These are phyloP conservation scores for Sideroxylon spinosum DNA, from an alignment of 179 eudicot genomes.

Conservation along the genomic window DNA sequence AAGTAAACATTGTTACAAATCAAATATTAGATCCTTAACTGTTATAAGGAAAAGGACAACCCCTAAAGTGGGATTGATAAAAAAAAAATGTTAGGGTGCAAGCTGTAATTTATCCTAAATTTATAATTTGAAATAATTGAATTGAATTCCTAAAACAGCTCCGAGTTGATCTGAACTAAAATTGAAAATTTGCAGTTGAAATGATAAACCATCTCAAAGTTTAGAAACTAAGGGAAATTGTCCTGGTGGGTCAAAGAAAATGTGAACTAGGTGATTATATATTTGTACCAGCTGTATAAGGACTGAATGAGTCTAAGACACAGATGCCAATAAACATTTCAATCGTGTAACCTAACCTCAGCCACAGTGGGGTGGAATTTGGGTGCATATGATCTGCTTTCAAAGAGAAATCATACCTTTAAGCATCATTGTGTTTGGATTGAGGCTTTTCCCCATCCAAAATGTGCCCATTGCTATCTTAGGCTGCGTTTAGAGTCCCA, in stretches of 20 bases:
- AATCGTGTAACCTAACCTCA: background rate
- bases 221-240: background rate
- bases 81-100: no score
- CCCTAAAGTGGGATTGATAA: no score
- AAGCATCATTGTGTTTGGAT: background rate
- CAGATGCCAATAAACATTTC: background rate
- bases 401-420: background rate
- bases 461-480: background rate
- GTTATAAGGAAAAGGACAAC: no score
- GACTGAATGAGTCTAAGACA: background rate
- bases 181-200: background rate
- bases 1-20: no score
- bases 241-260: background rate
- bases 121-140: background rate
- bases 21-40: no score
- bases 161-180: background rate
- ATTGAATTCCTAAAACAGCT: background rate
- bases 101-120: background rate
- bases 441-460: background rate
- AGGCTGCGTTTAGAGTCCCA: no score
- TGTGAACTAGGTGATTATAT: background rate
- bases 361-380: background rate
- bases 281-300: background rate
- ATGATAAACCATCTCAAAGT: background rate
- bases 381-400: conserved; percentile 1